Evolutionary conservation across 163 green algal genomes (phyloP), one percentile per base, ranked within the genome.

Genomic region (Chlamydomonas reinhardtii): DNA sequence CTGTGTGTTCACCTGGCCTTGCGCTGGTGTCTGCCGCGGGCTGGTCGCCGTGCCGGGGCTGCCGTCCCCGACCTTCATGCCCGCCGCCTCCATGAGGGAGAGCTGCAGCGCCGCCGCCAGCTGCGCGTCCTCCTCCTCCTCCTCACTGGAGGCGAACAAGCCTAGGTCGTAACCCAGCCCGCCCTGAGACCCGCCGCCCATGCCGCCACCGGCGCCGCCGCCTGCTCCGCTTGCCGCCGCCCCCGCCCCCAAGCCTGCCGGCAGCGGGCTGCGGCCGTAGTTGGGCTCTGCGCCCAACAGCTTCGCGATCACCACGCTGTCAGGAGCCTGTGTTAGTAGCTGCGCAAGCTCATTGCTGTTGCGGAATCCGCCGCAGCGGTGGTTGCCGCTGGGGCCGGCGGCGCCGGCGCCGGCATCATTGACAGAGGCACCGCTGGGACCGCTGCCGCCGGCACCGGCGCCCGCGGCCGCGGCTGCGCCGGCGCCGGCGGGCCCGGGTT

Each of bases 41-140:
- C 66, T 69, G 5, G 9, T 52, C 14, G 9, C 6, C 6, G 4
- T 75, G 66, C 27, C 68, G 48, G 29, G 27, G 48, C 39, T 43
- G 76, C 61, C 64, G 39, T 9, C n/a, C 24, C 22, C 14, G 6
- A 48, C 27, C 29, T 29, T 48, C 72, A 12, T 34, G 12, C 27
- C 62, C 31, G 56, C 54, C 19, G 69, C 61, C 74, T 89, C 85
- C 43, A 83, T 15, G 5, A 89, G 71, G 14, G 85, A 89, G 59
- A 89, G 71, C 59, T 85, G 29, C 59, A 89, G 43, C 31, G 76
- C 85, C 31, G 77, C 85, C 24, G n/a, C 19, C 62, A 89, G 71
- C 70, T 89, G 76, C 37, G 39, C 75, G 16, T 86, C 85, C 39
- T 86, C 85, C 29, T 89, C 75, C 35, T 89, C 84, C 62, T 85